Percentiles rank a stretch among this genome's conserved stretches.
Evolutionary conservation across 202 grass and related monocot genomes (phyloP).

Genomic region (Schoenoplectus triqueter): DNA sequence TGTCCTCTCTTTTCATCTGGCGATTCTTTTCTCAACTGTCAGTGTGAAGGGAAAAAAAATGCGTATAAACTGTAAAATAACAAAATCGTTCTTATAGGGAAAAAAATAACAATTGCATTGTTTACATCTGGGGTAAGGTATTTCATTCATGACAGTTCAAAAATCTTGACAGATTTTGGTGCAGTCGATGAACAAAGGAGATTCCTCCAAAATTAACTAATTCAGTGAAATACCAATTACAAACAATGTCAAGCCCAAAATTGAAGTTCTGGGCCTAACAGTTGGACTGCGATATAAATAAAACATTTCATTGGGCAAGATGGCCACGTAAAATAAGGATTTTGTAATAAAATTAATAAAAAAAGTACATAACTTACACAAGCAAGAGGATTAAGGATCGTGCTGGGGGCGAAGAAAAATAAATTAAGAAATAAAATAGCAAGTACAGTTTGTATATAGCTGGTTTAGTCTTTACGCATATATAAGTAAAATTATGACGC

Average conservation of each 20-base stretch:
- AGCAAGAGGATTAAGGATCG: slow-evolving; percentile 12
- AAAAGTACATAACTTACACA: neutral
- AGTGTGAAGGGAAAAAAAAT: neutral
- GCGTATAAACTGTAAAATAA: neutral
- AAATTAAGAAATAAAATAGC: neutral
- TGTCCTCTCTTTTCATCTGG: slow-evolving; percentile 38
- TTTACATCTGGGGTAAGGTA: neutral
- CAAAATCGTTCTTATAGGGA: neutral
- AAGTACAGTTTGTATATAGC: slow-evolving; percentile 34
- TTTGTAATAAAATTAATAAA: neutral
- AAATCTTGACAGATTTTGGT: neutral
- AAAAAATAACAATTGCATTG: neutral
- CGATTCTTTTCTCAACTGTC: slow-evolving; percentile 40
- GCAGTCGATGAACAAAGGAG: neutral
- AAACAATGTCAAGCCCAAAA: neutral
- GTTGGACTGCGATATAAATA: neutral
- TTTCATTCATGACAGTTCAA: no score
- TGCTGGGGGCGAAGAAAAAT: slow-evolving; percentile 20
- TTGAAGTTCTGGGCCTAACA: neutral
- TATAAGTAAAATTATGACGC: no score
- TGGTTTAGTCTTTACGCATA: neutral
- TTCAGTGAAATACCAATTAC: neutral
- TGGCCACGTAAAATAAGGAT: neutral
- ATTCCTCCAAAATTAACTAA: neutral
- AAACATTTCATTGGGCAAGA: neutral